phyloP scores from a whole-genome alignment of 495 filamentous ascomycete species.

The Penicillium desertorum region DNA sequence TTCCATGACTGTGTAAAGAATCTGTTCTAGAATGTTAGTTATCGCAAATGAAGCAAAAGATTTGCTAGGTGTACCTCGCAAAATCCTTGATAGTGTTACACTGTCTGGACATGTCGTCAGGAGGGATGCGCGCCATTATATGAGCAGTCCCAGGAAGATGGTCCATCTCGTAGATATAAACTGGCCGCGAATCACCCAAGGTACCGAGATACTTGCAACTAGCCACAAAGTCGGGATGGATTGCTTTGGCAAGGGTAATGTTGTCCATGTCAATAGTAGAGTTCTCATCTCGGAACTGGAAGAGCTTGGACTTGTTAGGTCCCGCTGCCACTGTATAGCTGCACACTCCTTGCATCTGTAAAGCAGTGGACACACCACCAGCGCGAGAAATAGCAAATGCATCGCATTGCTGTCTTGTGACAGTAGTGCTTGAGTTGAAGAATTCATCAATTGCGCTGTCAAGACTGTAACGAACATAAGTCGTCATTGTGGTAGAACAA shows the following conservation, averaged over 20 bases:
- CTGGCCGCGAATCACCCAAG: slow-evolving; percentile 15
- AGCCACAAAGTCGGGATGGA: slow-evolving; percentile 19
- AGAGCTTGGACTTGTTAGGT: slow-evolving; percentile 11
- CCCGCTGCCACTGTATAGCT: slow-evolving; percentile 34
- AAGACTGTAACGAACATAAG: slow-evolving; percentile 14
- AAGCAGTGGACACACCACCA: slow-evolving; percentile 7
- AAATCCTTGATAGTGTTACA: slow-evolving; percentile 10
- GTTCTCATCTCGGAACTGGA: slow-evolving; percentile 24
- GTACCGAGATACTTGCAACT: slow-evolving; percentile 18
- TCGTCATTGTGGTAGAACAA: slow-evolving; percentile 16
- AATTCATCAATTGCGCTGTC: slow-evolving; percentile 13
- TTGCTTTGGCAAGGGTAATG: slow-evolving; percentile 10
- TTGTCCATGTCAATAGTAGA: slow-evolving; percentile 18
- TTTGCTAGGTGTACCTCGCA: no score
- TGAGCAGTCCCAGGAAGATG: slow-evolving; percentile 18
- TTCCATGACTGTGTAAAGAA: no score
- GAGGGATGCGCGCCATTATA: slow-evolving; percentile 16
- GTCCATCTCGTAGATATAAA: slow-evolving; percentile 25
- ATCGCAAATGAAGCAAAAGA: no score
- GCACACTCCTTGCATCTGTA: slow-evolving; percentile 23
- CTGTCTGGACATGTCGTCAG: slow-evolving; percentile 14
- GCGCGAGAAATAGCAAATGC: slow-evolving; percentile 13
- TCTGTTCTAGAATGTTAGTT: no score
- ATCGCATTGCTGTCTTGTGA: slow-evolving; percentile 17
- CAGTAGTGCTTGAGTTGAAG: slow-evolving; percentile 16